Evolutionary conservation across 352 stramenopile genomes (phyloP).

Genomic region (Phytophthora cryptogea): DNA sequence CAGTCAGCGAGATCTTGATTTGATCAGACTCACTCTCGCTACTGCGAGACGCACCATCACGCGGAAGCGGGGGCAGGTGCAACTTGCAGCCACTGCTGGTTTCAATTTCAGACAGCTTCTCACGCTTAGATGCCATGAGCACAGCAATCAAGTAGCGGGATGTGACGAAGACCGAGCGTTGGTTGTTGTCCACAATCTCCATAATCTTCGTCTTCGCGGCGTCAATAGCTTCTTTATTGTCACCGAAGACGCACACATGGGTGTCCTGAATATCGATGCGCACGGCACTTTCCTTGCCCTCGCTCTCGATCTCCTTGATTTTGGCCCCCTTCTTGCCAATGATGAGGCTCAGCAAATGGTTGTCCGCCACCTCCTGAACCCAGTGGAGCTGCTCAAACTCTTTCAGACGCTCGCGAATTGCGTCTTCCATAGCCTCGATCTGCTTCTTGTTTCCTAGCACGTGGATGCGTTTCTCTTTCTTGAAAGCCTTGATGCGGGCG

Average conservation of each 20-base stretch:
- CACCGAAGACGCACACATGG: constrained; percentile 70
- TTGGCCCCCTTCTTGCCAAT: constrained; percentile 83
- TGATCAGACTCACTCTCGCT: constrained; percentile 42
- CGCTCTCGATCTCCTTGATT: constrained; percentile 76
- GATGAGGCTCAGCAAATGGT: constrained; percentile 71
- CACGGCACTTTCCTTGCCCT: constrained; percentile 50
- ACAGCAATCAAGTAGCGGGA: constrained; percentile 65
- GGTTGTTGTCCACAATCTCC: constrained; percentile 76
- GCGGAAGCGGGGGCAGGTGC: constrained; percentile 46
- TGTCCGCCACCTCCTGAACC: constrained; percentile 60
- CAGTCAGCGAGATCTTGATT: constrained; percentile 71
- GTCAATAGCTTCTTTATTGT: constrained; percentile 51
- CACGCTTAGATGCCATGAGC: constrained; percentile 74
- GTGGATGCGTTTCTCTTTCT: constrained; percentile 63
- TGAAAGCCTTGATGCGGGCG: constrained; percentile 72
- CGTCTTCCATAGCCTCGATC: constrained; percentile 62
- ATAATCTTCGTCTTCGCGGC: constrained; percentile 53
- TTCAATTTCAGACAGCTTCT: constrained; percentile 77
- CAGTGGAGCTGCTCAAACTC: constrained; percentile 66
- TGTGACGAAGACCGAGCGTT: constrained; percentile 68
- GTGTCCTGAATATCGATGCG: constrained; percentile 72
- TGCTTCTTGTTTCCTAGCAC: constrained; percentile 75
- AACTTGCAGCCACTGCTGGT: constrained; percentile 58
- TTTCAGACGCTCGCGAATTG: constrained; percentile 55
- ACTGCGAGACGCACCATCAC: constrained; percentile 21